A percentile compares a stretch with the other conserved stretches of the same genome.
Conservation (phyloP, 78 protist species). For the Tieghemostelium lacteum region DNA sequence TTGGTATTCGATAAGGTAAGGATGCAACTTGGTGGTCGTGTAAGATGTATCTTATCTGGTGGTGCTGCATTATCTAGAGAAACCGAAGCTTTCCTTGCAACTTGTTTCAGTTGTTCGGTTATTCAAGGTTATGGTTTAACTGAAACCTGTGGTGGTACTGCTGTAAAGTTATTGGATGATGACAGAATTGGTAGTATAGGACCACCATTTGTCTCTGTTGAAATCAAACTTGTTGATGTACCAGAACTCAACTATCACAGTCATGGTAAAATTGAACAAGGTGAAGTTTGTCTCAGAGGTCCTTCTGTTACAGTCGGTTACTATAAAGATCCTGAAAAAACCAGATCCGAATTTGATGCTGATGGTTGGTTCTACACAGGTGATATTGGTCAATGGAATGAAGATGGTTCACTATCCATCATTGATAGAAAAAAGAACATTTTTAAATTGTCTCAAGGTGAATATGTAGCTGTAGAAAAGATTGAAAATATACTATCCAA, state of each 20-base stretch:
- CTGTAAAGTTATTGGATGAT: slow-evolving; percentile 43
- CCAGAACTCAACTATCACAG: slow-evolving; percentile 88
- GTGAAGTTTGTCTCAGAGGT: slow-evolving; percentile 96
- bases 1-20: slow-evolving; percentile 79
- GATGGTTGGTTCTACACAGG: slow-evolving; percentile 97
- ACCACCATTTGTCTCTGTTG: slow-evolving; percentile 68
- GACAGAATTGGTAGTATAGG: slow-evolving; percentile 48
- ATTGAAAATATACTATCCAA: slow-evolving; percentile 32
- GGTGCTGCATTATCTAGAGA: slow-evolving; percentile 91
- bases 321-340: slow-evolving; percentile 88
- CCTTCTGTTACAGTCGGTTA: slow-evolving; percentile 88
- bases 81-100: slow-evolving; percentile 81
- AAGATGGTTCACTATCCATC: slow-evolving; percentile 83
- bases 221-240: slow-evolving; percentile 87
- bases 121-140: slow-evolving; percentile 92
- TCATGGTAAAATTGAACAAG: slow-evolving; percentile 45
- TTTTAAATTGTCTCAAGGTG: slow-evolving; percentile 93
- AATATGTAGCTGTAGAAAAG: slow-evolving; percentile 91
- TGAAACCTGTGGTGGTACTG: slow-evolving; percentile 89
- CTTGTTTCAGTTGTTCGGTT: slow-evolving; percentile 27
- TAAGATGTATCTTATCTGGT: slow-evolving; percentile 89
- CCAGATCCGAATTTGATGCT: slow-evolving; percentile 49
- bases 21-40: slow-evolving; percentile 92
- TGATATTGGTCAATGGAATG: slow-evolving; percentile 92
- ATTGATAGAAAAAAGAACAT: slow-evolving; percentile 95